Evolutionary conservation across 2,329 filamentous ascomycete genomes (phyloP).

Genomic region (Hypomyces rosellus): DNA sequence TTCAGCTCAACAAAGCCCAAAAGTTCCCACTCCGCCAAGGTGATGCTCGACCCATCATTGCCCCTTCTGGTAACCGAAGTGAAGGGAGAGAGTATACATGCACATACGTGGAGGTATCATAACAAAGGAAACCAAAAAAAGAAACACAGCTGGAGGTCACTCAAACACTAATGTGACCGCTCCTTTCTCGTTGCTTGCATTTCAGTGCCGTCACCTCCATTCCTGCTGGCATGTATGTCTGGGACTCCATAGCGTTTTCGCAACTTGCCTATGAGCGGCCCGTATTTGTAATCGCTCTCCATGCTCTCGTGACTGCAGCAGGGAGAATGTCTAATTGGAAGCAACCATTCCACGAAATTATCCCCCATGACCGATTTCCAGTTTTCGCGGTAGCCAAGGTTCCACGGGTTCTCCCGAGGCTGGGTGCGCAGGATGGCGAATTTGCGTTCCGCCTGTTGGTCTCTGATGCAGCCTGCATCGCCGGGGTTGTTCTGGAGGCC

Average conservation of each 20-base stretch:
- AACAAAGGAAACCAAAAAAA: too few species aligned
- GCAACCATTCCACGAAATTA: slow-evolving; percentile 66
- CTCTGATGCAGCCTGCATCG: slow-evolving; percentile 25
- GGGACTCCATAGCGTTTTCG: slow-evolving; percentile 34
- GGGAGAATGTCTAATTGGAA: slow-evolving; percentile 70
- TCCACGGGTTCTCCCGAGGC: slow-evolving; percentile 78
- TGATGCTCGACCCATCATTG: too few species aligned
- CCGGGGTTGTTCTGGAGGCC: neutral
- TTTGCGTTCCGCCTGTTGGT: slow-evolving; percentile 49
- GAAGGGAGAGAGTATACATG: too few species aligned
- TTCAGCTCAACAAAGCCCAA: too few species aligned
- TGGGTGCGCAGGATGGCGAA: slow-evolving; percentile 75
- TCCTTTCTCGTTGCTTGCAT: slow-evolving; percentile 1
- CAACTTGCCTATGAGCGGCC: slow-evolving; percentile 52
- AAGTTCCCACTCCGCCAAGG: too few species aligned
- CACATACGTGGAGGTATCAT: too few species aligned
- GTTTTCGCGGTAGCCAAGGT: slow-evolving; percentile 64
- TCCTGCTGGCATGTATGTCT: slow-evolving; percentile 3
- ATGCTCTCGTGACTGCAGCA: slow-evolving; percentile 61
- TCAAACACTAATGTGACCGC: neutral
- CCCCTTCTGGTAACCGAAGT: neutral
- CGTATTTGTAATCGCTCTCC: slow-evolving; percentile 63
- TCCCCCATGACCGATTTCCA: slow-evolving; percentile 75
- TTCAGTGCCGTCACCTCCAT: slow-evolving; percentile 5
- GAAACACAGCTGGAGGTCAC: too few species aligned